phyloP scores from a whole-genome alignment of 345 rosid species.

The Brassica cretica region DNA sequence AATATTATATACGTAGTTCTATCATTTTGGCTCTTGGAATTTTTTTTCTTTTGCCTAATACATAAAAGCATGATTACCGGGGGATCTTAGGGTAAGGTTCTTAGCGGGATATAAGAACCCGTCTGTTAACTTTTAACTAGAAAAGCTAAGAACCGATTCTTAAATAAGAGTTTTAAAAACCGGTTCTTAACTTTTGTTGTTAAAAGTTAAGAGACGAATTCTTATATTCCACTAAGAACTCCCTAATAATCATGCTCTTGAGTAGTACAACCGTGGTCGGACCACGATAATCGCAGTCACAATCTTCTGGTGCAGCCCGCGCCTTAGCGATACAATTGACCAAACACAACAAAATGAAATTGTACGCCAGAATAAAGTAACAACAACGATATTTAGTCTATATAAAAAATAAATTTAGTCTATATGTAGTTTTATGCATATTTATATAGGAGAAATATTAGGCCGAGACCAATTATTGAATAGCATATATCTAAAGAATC shows the following conservation, averaged over 20 bases:
- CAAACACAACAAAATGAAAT: background rate
- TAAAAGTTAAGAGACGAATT: too few relatives aligned
- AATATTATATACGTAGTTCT: constrained; percentile 5
- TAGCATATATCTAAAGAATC: background rate
- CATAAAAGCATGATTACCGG: background rate
- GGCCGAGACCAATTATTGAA: constrained; percentile 5
- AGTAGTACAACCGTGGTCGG: background rate
- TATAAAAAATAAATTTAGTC: background rate
- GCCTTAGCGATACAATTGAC: constrained; percentile 5
- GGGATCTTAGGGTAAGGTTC: too few relatives aligned
- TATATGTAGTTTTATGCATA: background rate
- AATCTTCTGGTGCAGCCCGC: background rate
- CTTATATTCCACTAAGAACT: too few relatives aligned
- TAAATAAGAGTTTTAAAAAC: too few relatives aligned
- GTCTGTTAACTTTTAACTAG: too few relatives aligned
- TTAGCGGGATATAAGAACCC: too few relatives aligned
- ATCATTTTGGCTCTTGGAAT: constrained; percentile 13
- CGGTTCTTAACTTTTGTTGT: too few relatives aligned
- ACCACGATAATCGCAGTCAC: constrained; percentile 6
- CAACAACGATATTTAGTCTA: background rate
- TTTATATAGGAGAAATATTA: background rate
- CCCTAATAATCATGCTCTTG: background rate
- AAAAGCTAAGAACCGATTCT: too few relatives aligned
- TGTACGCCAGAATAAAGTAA: constrained; percentile 9
- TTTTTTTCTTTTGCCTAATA: constrained; percentile 25